These are phyloP conservation scores for Annulohypoxylon nitens DNA, from an alignment of 495 filamentous ascomycete species.

Conservation along the genomic window DNA sequence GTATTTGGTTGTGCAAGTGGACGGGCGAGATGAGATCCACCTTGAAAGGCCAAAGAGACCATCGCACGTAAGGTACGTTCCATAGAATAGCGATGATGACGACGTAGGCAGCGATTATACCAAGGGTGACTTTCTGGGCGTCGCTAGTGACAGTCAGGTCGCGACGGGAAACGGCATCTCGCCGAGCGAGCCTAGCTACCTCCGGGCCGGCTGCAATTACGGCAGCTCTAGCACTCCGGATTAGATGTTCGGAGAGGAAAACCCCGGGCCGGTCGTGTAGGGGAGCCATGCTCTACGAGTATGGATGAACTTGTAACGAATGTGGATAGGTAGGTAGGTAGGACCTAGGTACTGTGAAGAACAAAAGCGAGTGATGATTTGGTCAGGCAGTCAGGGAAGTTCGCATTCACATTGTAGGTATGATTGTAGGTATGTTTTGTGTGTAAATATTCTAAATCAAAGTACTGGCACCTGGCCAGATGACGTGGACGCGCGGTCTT, in stretches of 20 bases:
- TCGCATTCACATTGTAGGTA: too few relatives aligned
- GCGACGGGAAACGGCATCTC: conserved; percentile 55
- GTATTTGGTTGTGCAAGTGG: background rate
- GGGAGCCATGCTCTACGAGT: conserved; percentile 40
- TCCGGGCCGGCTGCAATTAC: conserved; percentile 47
- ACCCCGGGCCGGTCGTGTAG: conserved; percentile 28
- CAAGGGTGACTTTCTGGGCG: conserved; percentile 80
- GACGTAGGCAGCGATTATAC: conserved; percentile 74
- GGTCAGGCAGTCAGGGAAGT: too few relatives aligned
- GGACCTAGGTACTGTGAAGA: too few relatives aligned
- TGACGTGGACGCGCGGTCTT: conserved; percentile 46
- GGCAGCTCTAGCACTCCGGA: conserved; percentile 45
- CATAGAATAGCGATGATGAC: conserved; percentile 81
- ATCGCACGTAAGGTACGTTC: conserved; percentile 82
- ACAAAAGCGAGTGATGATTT: too few relatives aligned
- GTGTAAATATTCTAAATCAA: conserved; percentile 20
- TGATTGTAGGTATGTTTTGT: background rate
- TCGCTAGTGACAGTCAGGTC: conserved; percentile 72
- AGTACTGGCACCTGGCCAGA: conserved; percentile 26
- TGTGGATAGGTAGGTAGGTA: background rate
- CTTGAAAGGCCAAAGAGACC: conserved; percentile 86
- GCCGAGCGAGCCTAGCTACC: conserved; percentile 43
- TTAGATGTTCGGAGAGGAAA: conserved; percentile 37
- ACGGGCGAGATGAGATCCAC: conserved; percentile 53
- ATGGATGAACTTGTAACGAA: conserved; percentile 2